Conservation (phyloP, 441 rosid species). For the Gossypium schwendimanii region DNA sequence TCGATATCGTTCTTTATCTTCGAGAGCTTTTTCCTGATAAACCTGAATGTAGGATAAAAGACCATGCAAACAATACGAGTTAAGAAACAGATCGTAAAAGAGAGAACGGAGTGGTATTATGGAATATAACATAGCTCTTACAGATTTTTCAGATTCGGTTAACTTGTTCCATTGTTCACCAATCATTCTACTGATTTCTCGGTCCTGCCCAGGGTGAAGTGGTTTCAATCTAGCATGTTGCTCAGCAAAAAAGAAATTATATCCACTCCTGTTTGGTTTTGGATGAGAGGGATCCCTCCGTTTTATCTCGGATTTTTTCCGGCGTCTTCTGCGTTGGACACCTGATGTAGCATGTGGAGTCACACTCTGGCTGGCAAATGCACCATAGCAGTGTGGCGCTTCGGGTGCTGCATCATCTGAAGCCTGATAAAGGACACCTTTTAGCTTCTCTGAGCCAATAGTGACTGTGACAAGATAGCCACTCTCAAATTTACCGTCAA, state of each 20-base stretch:
- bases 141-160: conserved; percentile 48
- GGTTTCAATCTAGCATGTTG: conserved; percentile 84
- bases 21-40: conserved; percentile 69
- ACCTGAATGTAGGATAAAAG: conserved; percentile 31
- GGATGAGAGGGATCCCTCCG: conserved; percentile 92
- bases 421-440: conserved; percentile 73
- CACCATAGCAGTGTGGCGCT: conserved; percentile 24
- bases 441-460: conserved; percentile 66
- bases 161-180: conserved; percentile 89
- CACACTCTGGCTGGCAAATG: conserved; percentile 24
- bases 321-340: conserved; percentile 59
- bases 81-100: neutral
- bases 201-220: conserved; percentile 75
- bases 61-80: neutral
- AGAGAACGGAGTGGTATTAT: neutral
- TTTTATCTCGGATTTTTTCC: conserved; percentile 79
- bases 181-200: conserved; percentile 85
- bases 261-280: conserved; percentile 81
- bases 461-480: conserved; percentile 83
- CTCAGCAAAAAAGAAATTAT: conserved; percentile 90
- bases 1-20: conserved; percentile 79
- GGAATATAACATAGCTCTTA: conserved; percentile 19
- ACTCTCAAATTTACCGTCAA: conserved; percentile 83
- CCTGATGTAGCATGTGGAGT: conserved; percentile 27
- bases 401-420: conserved; percentile 30